phyloP scores from a whole-genome alignment of 352 stramenopile genomes.

The Blastocystis sp. region DNA sequence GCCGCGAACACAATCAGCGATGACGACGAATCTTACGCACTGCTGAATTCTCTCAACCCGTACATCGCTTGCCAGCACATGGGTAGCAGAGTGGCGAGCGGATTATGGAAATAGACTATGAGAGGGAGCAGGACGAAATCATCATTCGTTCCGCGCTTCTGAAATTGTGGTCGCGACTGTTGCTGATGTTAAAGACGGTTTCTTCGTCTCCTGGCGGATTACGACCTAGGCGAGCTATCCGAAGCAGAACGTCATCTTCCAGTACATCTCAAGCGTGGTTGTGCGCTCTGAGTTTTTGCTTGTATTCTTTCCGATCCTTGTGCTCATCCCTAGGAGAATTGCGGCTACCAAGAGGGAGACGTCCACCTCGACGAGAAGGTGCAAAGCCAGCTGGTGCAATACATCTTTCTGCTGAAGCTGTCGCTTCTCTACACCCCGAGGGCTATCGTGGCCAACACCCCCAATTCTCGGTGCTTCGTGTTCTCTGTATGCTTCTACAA shows the following conservation, averaged over 20 bases:
- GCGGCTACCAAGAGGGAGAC: constrained; percentile 11
- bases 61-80: constrained; percentile 43
- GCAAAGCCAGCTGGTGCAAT: constrained; percentile 21
- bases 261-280: constrained; percentile 7
- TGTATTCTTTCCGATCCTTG: background rate
- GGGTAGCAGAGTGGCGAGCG: background rate
- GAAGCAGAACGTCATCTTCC: constrained; percentile 31
- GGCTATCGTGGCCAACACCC: constrained; percentile 24
- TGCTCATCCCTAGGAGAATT: constrained; percentile 26
- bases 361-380: background rate
- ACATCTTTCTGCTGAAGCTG: constrained; percentile 66
- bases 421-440: constrained; percentile 62
- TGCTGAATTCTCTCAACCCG: constrained; percentile 7
- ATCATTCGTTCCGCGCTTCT: constrained; percentile 55
- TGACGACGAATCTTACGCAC: constrained; percentile 38
- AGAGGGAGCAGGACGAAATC: background rate
- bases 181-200: constrained; percentile 53
- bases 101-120: constrained; percentile 38
- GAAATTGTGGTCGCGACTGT: constrained; percentile 63
- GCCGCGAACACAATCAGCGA: constrained; percentile 42
- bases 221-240: constrained; percentile 21
- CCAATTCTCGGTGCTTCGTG: constrained; percentile 15
- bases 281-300: constrained; percentile 40
- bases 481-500: constrained; percentile 2
- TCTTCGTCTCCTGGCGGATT: background rate